phyloP scores from a whole-genome alignment of 2,329 filamentous ascomycete genomes.

The Lachnellula occidentalis region DNA sequence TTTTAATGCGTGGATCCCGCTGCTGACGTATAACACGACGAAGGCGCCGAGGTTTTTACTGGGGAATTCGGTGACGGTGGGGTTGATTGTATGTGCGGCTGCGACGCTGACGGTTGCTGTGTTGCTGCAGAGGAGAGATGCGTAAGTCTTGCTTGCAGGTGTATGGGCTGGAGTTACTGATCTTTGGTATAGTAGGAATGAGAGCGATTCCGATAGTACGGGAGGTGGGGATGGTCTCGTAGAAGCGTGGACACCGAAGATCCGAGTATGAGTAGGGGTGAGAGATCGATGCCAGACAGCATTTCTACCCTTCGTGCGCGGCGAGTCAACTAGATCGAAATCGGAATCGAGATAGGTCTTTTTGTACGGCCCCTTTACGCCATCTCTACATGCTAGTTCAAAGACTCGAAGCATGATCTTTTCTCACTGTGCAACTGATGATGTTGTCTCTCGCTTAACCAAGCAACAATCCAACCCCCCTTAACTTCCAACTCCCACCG shows the following conservation, averaged over 20 bases:
- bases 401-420: background rate
- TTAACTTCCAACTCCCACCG: background rate
- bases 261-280: no score
- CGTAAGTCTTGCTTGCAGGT: constrained; percentile 9
- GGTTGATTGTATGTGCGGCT: constrained; percentile 21
- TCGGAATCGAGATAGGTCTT: no score
- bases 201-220: no score
- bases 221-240: no score
- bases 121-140: constrained; percentile 17
- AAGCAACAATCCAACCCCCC: background rate
- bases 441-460: no score
- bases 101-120: constrained; percentile 21
- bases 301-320: no score
- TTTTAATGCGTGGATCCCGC: constrained; percentile 27
- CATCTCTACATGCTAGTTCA: background rate
- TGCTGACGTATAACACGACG: constrained; percentile 24
- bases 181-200: no score
- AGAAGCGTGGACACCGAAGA: no score
- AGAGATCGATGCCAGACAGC: no score
- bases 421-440: background rate
- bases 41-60: constrained; percentile 23
- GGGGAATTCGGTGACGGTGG: constrained; percentile 24
- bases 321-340: no score
- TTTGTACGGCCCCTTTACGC: no score
- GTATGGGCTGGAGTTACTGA: no score